Conservation (phyloP, 495 filamentous ascomycete species). For the Daldinia vernicosa region DNA sequence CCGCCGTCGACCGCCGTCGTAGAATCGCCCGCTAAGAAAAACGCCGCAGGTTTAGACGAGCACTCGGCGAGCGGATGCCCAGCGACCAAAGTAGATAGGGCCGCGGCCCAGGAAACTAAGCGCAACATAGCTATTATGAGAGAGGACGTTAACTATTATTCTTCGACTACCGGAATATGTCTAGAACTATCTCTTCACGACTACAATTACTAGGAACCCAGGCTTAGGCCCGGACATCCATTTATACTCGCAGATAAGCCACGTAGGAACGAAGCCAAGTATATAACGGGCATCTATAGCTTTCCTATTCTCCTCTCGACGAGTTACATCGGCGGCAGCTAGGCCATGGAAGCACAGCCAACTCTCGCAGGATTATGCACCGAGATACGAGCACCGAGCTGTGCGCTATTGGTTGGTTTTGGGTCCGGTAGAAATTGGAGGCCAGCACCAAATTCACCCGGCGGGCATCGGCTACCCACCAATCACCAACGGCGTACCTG, state of each 20-base stretch:
- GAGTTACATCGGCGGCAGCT: slow-evolving; percentile 15
- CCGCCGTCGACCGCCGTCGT: slow-evolving; percentile 58
- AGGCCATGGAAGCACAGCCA: slow-evolving; percentile 13
- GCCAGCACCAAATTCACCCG: slow-evolving; percentile 27
- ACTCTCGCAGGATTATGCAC: slow-evolving; percentile 31
- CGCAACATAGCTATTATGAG: slow-evolving; percentile 12
- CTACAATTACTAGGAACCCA: background rate
- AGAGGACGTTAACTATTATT: background rate
- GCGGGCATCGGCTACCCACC: slow-evolving; percentile 10
- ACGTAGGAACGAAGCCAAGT: background rate
- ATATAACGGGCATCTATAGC: background rate
- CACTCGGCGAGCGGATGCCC: slow-evolving; percentile 10
- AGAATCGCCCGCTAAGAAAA: slow-evolving; percentile 63
- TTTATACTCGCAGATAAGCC: background rate
- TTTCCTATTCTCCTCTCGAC: background rate
- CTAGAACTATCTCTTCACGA: background rate
- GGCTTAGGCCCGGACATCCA: background rate
- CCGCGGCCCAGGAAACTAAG: slow-evolving; percentile 1
- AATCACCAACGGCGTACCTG: slow-evolving; percentile 4
- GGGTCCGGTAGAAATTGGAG: background rate
- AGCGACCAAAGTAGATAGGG: slow-evolving; percentile 10
- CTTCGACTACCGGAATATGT: background rate
- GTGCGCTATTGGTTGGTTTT: slow-evolving; percentile 22
- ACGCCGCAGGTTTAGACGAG: slow-evolving; percentile 47
- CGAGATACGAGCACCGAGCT: slow-evolving; percentile 13